These are phyloP conservation scores for Meyerozyma elateridarum DNA, from an alignment of 1,139 yeast genomes.

Conservation along the genomic window DNA sequence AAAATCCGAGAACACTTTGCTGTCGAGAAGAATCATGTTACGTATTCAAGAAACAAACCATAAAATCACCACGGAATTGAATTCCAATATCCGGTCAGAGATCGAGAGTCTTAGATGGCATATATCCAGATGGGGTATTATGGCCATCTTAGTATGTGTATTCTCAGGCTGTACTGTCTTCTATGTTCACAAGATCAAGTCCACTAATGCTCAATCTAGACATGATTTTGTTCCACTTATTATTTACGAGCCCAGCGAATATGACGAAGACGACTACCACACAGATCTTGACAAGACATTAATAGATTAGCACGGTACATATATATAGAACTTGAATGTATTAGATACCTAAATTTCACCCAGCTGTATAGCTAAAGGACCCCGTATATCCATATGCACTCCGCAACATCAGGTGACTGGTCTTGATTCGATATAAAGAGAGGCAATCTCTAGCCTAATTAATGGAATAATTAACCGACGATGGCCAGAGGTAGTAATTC, in stretches of 20 bases:
- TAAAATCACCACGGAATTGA: slow-evolving; percentile 77
- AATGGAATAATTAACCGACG: too few species aligned
- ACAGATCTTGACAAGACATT: slow-evolving; percentile 34
- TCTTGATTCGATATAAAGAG: too few species aligned
- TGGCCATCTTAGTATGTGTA: slow-evolving; percentile 48
- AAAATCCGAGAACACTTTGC: slow-evolving; percentile 76
- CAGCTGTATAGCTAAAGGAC: too few species aligned
- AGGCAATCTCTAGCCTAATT: too few species aligned
- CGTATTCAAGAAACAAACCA: slow-evolving; percentile 81
- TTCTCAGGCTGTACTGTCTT: slow-evolving; percentile 42
- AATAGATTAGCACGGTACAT: too few species aligned
- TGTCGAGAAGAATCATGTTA: slow-evolving; percentile 64
- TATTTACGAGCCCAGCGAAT: slow-evolving; percentile 45
- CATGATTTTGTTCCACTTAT: slow-evolving; percentile 41
- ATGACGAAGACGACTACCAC: slow-evolving; percentile 45
- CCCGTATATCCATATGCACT: too few species aligned
- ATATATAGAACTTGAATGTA: too few species aligned
- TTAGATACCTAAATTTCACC: too few species aligned
- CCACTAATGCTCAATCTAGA: slow-evolving; percentile 13
- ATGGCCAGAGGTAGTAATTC: too few species aligned
- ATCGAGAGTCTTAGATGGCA: slow-evolving; percentile 92
- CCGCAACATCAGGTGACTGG: too few species aligned
- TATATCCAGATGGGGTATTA: slow-evolving; percentile 79
- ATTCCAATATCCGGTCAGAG: slow-evolving; percentile 78
- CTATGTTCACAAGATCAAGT: slow-evolving; percentile 29